Evolutionary conservation across 805 yeast species (phyloP).

Genomic region (Ogataea wickerhamii): DNA sequence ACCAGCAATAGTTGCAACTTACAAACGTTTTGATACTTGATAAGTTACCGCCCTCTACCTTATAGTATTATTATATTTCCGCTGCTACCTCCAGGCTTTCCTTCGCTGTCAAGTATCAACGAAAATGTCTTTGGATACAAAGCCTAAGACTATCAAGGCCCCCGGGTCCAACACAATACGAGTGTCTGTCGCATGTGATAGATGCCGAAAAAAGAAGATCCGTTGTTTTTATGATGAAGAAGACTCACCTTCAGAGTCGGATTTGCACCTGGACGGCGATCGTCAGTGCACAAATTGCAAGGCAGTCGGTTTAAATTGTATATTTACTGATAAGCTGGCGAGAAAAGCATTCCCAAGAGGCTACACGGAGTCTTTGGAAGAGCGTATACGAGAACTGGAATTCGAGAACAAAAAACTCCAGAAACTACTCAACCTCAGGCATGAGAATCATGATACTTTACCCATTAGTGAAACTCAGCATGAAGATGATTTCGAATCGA

Average conservation of each 20-base stretch:
- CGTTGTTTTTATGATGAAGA: constrained; percentile 46
- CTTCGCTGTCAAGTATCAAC: no score
- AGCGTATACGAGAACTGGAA: constrained; percentile 81
- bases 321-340: constrained; percentile 80
- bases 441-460: constrained; percentile 6
- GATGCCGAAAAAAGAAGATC: constrained; percentile 79
- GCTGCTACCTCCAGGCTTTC: no score
- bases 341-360: constrained; percentile 89
- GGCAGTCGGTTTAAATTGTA: constrained; percentile 82
- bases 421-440: constrained; percentile 56
- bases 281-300: constrained; percentile 78
- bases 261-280: constrained; percentile 50
- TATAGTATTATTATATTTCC: no score
- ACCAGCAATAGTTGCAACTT: no score
- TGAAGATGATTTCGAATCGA: constrained; percentile 1
- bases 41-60: no score
- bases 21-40: no score
- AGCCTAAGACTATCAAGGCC: constrained; percentile 54
- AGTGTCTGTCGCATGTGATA: constrained; percentile 87
- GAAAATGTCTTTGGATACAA: constrained; percentile 5
- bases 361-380: constrained; percentile 86
- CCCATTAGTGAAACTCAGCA: neutral
- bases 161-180: constrained; percentile 66
- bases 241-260: constrained; percentile 10
- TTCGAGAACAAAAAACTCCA: constrained; percentile 69